These are phyloP conservation scores for Daldinia bambusicola DNA, from an alignment of 495 filamentous ascomycete genomes.

Conservation along the genomic window DNA sequence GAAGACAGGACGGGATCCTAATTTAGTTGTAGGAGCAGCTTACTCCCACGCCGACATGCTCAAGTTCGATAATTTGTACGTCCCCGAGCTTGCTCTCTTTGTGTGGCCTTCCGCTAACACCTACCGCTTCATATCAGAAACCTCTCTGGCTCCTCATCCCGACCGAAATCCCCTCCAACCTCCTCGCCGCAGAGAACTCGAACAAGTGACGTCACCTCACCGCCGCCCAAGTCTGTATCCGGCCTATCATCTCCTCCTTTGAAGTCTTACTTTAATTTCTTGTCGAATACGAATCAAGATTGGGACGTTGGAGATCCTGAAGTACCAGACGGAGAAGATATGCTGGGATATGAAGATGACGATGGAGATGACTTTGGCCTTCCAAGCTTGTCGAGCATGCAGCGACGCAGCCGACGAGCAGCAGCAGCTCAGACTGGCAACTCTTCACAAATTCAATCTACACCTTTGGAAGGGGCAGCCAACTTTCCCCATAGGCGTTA, in stretches of 20 bases:
- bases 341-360: constrained; percentile 79
- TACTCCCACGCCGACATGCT: constrained; percentile 97
- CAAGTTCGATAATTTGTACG: constrained; percentile 80
- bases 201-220: constrained; percentile 61
- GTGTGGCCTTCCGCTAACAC: constrained; percentile 24
- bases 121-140: constrained; percentile 50
- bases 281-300: constrained; percentile 77
- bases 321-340: constrained; percentile 67
- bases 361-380: constrained; percentile 96
- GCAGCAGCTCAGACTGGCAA: constrained; percentile 52
- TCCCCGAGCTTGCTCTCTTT: constrained; percentile 20
- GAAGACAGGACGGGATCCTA: constrained; percentile 70
- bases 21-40: constrained; percentile 89
- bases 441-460: constrained; percentile 40
- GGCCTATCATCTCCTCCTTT: constrained; percentile 68
- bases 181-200: constrained; percentile 49
- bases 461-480: constrained; percentile 51
- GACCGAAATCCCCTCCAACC: constrained; percentile 63
- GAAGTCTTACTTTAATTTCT: constrained; percentile 77
- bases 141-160: constrained; percentile 56
- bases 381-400: constrained; percentile 88
- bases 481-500: constrained; percentile 53
- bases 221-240: constrained; percentile 64
- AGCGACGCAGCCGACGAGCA: constrained; percentile 70
- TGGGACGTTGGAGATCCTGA: constrained; percentile 72